Conservation (phyloP, 2,329 filamentous ascomycete species). For the Monilinia fructigena region DNA sequence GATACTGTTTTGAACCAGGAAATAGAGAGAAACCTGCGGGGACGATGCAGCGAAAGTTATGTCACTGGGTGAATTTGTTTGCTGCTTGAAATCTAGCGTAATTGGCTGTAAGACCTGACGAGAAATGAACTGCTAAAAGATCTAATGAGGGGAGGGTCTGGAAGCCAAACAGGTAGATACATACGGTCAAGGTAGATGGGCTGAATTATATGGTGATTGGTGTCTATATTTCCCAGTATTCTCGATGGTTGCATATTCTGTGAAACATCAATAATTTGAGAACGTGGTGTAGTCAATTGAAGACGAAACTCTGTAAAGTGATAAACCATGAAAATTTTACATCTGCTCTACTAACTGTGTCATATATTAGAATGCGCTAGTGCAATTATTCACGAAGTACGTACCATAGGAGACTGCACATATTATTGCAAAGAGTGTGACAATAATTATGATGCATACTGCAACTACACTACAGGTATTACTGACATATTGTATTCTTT, state of each 20-base stretch:
- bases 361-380: neutral
- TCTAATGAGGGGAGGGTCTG: neutral
- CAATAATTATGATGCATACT: slow-evolving; percentile 14
- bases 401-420: slow-evolving; percentile 5
- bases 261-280: neutral
- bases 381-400: neutral
- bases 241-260: neutral
- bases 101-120: neutral
- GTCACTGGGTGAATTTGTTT: neutral
- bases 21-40: slow-evolving; percentile 8
- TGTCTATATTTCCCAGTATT: slow-evolving; percentile 8
- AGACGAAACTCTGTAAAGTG: neutral
- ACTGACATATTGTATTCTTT: neutral
- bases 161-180: neutral
- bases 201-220: slow-evolving; percentile 16
- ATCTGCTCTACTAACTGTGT: slow-evolving; percentile 16
- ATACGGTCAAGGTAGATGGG: slow-evolving; percentile 8
- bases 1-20: slow-evolving; percentile 8
- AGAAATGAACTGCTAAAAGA: neutral
- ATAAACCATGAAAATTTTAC: neutral
- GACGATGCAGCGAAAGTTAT: neutral
- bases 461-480: neutral
- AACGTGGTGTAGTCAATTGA: slow-evolving; percentile 4
- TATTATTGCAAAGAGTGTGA: neutral
- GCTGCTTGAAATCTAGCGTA: slow-evolving; percentile 1